Conservation (phyloP, 768 basidiomycete genomes). For the Paxillus rubicundulus region DNA sequence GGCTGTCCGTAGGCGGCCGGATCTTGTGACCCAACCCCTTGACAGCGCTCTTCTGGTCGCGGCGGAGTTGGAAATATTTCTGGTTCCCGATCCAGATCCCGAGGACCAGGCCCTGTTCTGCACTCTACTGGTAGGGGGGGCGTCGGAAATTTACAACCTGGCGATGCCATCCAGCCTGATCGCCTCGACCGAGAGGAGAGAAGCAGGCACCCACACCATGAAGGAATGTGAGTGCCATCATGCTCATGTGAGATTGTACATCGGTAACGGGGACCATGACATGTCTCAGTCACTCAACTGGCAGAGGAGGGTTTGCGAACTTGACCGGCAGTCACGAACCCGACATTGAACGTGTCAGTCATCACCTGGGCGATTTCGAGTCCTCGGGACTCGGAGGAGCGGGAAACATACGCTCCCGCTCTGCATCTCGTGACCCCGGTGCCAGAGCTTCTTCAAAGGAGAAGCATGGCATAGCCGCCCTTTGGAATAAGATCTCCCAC, state of each 20-base stretch:
- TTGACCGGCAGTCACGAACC: constrained; percentile 41
- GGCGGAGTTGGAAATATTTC: constrained; percentile 66
- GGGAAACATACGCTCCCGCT: constrained; percentile 56
- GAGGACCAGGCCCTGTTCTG: constrained; percentile 32
- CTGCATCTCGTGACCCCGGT: constrained; percentile 29
- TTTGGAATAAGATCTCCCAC: constrained; percentile 31
- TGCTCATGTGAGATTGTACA: not conserved
- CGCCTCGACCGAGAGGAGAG: constrained; percentile 36
- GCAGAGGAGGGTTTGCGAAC: constrained; percentile 69
- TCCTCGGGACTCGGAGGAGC: constrained; percentile 58
- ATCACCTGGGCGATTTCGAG: constrained; percentile 31
- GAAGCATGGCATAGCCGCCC: constrained; percentile 29
- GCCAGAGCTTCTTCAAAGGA: constrained; percentile 26
- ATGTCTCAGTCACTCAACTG: constrained; percentile 56
- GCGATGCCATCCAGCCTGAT: constrained; percentile 19
- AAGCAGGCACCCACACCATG: constrained; percentile 27
- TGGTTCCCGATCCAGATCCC: constrained; percentile 48
- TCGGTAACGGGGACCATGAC: constrained; percentile 3
- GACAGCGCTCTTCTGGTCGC: constrained; percentile 57
- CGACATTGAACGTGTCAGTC: constrained; percentile 32
- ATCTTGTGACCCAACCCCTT: constrained; percentile 2
- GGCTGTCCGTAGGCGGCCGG: not conserved
- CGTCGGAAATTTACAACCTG: constrained; percentile 51
- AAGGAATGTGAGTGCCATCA: constrained; percentile 41
- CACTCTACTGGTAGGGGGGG: constrained; percentile 66